Evolutionary conservation across 192 early-diverging fungal species (phyloP), one percentile per base, ranked within the genome.

Genomic region (Coemansia reversa): DNA sequence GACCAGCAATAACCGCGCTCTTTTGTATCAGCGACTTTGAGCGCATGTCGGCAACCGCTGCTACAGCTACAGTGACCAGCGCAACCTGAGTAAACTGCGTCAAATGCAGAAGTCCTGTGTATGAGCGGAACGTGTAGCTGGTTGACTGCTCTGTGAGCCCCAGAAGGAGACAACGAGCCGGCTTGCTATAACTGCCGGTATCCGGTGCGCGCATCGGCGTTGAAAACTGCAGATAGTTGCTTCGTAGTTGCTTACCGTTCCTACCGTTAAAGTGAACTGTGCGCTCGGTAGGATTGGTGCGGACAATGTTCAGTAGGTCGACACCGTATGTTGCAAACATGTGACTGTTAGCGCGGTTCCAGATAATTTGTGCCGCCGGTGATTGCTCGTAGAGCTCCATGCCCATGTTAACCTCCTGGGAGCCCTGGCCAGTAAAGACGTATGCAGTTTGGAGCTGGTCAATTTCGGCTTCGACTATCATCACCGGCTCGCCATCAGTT

Each of bases 371-470:
- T 32, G 94, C 93, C 60, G 93, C 85, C 32, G 87, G 71, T 2
- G 92, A 94, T 49, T 86, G 81, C 24, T 79, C 83, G 68, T 94
- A 96, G 16, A 96, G 84, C 48, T 88, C 86, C 94, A 96, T 96
- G 67, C 94, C 94, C 94, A 96, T 96, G 60, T 92, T 92, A 45
- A 87, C 84, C 76, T 95, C 92, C 72, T 96, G 94, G 60, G 94
- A 94, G 68, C 94, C 94, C 66, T 96, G 94, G 47, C 94, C 94
- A 60, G 94, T 96, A 73, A 96, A 96, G 18, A 96, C 89, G 57
- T 93, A 96, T 32, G 91, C 87, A 39, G 92, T 93, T 51, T 82
- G 78, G 30, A 91, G 87, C 76, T 96, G 94, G 55, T 92, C 91
- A 22, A 96, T 90, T 78, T 95, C 88, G 48, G 92, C 93, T 5